Base-by-base conservation (phyloP, 108 stramenopile species). In the Skeletonema costatum region DNA sequence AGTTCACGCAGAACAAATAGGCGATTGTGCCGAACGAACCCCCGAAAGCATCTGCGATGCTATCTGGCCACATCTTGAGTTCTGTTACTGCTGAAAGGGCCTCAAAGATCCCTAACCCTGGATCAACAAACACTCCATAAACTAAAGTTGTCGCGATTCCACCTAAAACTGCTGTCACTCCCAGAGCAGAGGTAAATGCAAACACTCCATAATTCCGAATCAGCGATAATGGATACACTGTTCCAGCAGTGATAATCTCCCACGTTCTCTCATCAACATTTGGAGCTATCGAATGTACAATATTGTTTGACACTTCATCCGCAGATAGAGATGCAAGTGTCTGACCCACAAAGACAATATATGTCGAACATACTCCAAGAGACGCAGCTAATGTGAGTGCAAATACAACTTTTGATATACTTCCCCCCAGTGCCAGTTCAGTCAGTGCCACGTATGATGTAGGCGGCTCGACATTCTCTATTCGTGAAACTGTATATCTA, bases 141-240 rank as follows among this genome's bases (percentile, higher is more conserved):
- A 77, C 77, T 17, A 85, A 56, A 10, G 85, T 85, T 5, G 60
- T 53, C 6, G 44, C 25, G 29, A 85, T 85, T 38, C 85, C 85
- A 29, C 81, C 85, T 17, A 85, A 17, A 2, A 85, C 81, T 19
- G 85, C 81, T 19, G 53, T 50, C 4, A 85, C 82, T 14, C 85
- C 85, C 48, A 86, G 38, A 6, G 85, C 81, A 8, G 78, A 76
- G 8, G 85, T 86, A 39, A 86, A 86, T 2, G 82, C 85, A 60
- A 86, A 86, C 1, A 81, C 61, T 5, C 81, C 71, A 46, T 86
- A 86, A 71, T 83, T 75, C 53, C 85, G 31, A 14, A 86, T 46
- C 48, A 80, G 56, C 1, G 77, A 83, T 14, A 86, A 36, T 10
- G 85, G 85, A 13, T 80, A 64, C 11, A 86, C 78, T 8, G 68